Evolutionary conservation across 306 rosid species (phyloP).

Genomic region (Sicyos edulis): DNA sequence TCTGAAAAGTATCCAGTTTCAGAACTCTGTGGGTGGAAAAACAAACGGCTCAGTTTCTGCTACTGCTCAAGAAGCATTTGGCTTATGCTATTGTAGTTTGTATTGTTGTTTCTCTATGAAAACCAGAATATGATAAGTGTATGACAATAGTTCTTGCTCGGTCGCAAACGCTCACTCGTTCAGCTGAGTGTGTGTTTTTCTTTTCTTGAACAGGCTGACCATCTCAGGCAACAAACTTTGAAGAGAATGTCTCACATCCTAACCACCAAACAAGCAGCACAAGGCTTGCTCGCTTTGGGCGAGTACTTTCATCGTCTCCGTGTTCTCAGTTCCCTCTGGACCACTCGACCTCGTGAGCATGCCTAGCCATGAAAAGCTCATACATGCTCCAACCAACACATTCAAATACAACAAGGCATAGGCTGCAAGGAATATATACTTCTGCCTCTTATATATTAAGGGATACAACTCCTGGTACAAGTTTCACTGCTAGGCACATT

Average conservation of each 20-base stretch:
- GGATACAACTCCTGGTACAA: background rate
- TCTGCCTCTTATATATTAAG: background rate
- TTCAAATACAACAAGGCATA: slow-evolving; percentile 4
- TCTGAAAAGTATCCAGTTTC: background rate
- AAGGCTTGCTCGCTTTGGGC: slow-evolving; percentile 63
- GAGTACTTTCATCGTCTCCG: slow-evolving; percentile 72
- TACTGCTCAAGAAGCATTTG: slow-evolving; percentile 6
- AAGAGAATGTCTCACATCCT: slow-evolving; percentile 54
- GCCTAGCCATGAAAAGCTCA: slow-evolving; percentile 8
- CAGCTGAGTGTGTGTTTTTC: slow-evolving; percentile 23
- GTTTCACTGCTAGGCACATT: background rate
- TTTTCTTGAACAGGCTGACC: slow-evolving; percentile 65
- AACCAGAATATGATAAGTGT: background rate
- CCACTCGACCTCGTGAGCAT: slow-evolving; percentile 43
- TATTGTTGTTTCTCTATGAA: background rate
- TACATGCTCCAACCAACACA: slow-evolving; percentile 1
- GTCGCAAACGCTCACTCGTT: slow-evolving; percentile 18
- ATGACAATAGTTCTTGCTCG: slow-evolving; percentile 7
- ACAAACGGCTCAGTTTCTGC: background rate
- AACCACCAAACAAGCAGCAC: slow-evolving; percentile 54
- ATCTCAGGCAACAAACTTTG: slow-evolving; percentile 68
- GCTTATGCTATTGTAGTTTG: background rate
- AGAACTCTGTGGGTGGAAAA: background rate
- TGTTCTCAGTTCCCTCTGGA: slow-evolving; percentile 68
- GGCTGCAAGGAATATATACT: slow-evolving; percentile 4